phyloP scores from a whole-genome alignment of 176 grass and related monocot species.

The Zoysia pacifica region DNA sequence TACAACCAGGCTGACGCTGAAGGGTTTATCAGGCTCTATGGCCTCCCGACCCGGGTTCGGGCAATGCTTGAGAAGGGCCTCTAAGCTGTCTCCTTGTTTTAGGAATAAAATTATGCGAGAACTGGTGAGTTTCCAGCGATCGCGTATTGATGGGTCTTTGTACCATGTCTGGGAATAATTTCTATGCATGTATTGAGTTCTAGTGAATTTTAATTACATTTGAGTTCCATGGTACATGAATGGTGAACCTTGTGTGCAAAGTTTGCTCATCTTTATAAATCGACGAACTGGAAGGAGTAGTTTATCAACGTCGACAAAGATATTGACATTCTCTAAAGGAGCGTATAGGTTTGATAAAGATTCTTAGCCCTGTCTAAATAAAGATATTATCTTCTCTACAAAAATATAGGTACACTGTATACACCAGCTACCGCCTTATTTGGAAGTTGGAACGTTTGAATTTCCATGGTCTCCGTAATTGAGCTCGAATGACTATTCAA shows the following conservation, averaged over 20 bases:
- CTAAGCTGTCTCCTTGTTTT: conserved; percentile 20
- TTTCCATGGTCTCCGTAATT: too few species aligned
- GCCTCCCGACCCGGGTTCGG: conserved; percentile 73
- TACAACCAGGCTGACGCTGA: conserved; percentile 67
- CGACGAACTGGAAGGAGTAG: too few species aligned
- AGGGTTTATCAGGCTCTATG: conserved; percentile 87
- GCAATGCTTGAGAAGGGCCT: conserved; percentile 77
- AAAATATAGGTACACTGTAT: too few species aligned
- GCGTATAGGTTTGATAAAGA: too few species aligned
- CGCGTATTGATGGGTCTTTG: not conserved
- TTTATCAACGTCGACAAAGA: too few species aligned
- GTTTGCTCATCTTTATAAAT: too few species aligned
- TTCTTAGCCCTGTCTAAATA: not conserved
- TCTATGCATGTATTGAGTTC: not conserved
- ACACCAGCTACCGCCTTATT: too few species aligned
- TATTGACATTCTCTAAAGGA: too few species aligned
- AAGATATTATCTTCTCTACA: too few species aligned
- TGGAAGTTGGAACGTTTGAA: too few species aligned
- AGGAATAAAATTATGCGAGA: not conserved
- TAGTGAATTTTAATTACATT: not conserved
- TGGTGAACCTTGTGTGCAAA: not conserved
- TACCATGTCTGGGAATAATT: too few species aligned
- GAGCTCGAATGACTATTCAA: too few species aligned
- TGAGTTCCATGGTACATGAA: not conserved
- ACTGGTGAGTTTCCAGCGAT: not conserved